Conservation (phyloP, 345 rosid species). For the Turnera subulata region DNA sequence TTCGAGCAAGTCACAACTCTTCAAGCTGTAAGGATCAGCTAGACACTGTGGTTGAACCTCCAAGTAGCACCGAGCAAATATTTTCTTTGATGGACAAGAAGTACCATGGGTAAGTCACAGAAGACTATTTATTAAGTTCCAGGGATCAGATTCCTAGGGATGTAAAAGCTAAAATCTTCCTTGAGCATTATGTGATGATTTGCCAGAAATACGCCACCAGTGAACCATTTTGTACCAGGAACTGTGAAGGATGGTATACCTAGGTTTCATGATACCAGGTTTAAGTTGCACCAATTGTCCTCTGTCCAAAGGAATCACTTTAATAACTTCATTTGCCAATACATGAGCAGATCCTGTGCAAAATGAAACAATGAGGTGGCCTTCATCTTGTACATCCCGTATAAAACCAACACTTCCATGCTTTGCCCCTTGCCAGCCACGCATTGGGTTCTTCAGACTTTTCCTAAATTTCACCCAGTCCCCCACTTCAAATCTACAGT, state of each 20-base stretch:
- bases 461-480: constrained; percentile 97
- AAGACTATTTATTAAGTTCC: neutral
- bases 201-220: too few relatives aligned
- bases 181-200: too few relatives aligned
- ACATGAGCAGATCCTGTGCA: constrained; percentile 90
- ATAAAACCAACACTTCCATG: constrained; percentile 95
- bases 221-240: neutral
- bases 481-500: constrained; percentile 73
- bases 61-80: too few relatives aligned
- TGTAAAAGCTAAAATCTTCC: neutral
- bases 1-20: too few relatives aligned
- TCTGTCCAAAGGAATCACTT: constrained; percentile 88
- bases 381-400: constrained; percentile 68
- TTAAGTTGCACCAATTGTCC: constrained; percentile 92
- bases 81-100: too few relatives aligned
- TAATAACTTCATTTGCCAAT: constrained; percentile 72
- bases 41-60: too few relatives aligned
- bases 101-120: too few relatives aligned
- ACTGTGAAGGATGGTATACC: constrained; percentile 35
- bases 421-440: constrained; percentile 96
- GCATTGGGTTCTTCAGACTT: constrained; percentile 57
- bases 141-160: too few relatives aligned
- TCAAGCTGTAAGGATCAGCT: too few relatives aligned
- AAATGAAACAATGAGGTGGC: constrained; percentile 73
- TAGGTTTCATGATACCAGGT: constrained; percentile 79